Percentiles rank a stretch among this genome's conserved stretches.
Evolutionary conservation across 495 filamentous ascomycete genomes (phyloP).

Genomic region (Xylaria grammica): DNA sequence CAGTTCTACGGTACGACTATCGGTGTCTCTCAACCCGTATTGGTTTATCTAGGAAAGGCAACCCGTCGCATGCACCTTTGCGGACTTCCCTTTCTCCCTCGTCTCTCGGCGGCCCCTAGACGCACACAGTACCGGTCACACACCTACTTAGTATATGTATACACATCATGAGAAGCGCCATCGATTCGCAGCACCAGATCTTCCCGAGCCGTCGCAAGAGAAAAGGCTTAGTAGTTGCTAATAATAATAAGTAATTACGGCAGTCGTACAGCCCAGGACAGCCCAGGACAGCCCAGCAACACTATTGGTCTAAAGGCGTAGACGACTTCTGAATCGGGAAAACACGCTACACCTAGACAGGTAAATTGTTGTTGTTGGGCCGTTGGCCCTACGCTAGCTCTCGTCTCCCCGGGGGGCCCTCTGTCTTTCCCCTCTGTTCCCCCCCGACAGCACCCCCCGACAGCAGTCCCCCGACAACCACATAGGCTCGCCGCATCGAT

Average conservation of each 20-base stretch:
- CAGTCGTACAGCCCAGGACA: no score
- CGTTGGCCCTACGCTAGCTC: slow-evolving; percentile 36
- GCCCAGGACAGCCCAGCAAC: no score
- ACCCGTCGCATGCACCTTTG: slow-evolving; percentile 24
- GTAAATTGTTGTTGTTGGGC: slow-evolving; percentile 38
- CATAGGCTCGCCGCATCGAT: not conserved
- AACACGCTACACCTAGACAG: slow-evolving; percentile 30
- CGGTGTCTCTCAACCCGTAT: slow-evolving; percentile 24
- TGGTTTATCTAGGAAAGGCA: slow-evolving; percentile 26
- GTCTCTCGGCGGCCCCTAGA: slow-evolving; percentile 11
- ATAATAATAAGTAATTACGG: not conserved
- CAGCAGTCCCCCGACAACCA: slow-evolving; percentile 31
- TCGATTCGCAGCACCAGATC: slow-evolving; percentile 22
- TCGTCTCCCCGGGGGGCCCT: not conserved
- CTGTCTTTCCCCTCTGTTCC: not conserved
- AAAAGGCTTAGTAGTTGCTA: slow-evolving; percentile 23
- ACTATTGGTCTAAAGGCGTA: slow-evolving; percentile 17
- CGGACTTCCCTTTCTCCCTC: slow-evolving; percentile 3
- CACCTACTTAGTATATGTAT: no score
- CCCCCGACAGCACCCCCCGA: no score
- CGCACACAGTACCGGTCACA: not conserved
- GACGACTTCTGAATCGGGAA: slow-evolving; percentile 19
- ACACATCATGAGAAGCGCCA: slow-evolving; percentile 35
- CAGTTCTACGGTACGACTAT: slow-evolving; percentile 10
- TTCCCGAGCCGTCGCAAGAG: slow-evolving; percentile 26